These are phyloP conservation scores for Malus asiatica DNA, from an alignment of 306 rosid genomes.

Conservation along the genomic window DNA sequence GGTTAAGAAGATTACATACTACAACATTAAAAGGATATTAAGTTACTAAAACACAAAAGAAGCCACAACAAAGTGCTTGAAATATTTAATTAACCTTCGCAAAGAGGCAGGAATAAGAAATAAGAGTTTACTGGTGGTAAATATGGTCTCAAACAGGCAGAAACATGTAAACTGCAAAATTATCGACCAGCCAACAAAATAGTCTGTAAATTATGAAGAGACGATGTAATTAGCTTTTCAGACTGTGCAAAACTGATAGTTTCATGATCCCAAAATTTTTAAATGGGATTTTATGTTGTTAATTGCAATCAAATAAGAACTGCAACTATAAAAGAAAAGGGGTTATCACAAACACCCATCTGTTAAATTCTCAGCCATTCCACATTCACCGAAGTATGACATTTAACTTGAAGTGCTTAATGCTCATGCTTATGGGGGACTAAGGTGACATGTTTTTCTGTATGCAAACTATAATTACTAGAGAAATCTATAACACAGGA, in stretches of 20 bases:
- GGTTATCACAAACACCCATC: neutral
- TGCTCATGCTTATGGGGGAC: neutral
- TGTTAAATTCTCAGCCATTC: neutral
- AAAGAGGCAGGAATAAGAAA: neutral
- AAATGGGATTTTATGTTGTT: neutral
- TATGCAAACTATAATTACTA: neutral
- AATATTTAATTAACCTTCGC: neutral
- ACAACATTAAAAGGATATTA: neutral
- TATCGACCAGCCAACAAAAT: neutral
- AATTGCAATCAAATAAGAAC: neutral
- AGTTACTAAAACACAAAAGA: neutral
- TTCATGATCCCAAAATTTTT: neutral
- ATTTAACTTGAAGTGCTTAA: neutral
- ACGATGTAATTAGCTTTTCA: neutral
- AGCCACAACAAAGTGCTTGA: neutral
- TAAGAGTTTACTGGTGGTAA: neutral
- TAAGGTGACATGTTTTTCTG: neutral
- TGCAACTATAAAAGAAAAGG: neutral
- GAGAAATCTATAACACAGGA: neutral
- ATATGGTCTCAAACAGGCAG: neutral
- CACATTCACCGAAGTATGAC: neutral
- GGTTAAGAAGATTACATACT: neutral
- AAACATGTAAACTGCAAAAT: neutral
- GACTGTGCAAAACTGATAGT: neutral
- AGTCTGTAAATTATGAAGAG: neutral